Evolutionary conservation across 108 stramenopile genomes (phyloP), one percentile per base, ranked within the genome.

Genomic region (Skeletonema marinoi): DNA sequence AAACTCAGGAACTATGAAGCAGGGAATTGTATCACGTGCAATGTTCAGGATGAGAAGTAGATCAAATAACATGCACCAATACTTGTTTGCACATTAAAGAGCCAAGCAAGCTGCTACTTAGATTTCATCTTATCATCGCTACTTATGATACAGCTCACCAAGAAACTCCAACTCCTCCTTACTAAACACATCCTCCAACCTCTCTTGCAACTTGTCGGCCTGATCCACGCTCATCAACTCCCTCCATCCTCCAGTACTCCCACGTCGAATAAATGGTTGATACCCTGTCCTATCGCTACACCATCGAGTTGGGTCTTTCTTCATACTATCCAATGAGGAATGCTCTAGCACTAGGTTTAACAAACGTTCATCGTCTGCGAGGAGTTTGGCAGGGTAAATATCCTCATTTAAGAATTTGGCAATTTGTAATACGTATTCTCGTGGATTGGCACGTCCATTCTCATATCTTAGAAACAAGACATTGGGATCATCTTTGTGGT

Each of bases 241-340:
- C 16, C 73, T 50, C 84, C 84, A 87, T 38, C 73, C 87, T 11
- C 87, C 87, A 0, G 78, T 70, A 61, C 80, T 85, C 60, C 87
- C 87, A 17, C 78, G 70, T 60, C 87, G 71, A 30, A 87, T 85
- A 65, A 87, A 87, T 8, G 87, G 87, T 35, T 84, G 51, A 60
- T 82, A 78, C 58, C 78, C 83, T 11, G 80, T 68, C 21, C 87
- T 71, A 60, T 84, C 81, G 68, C 87, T 87, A 46, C 84, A 82
- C 81, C 83, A 87, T 67, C 87, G 70, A 6, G 59, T 64, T 11
- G 80, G 87, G 56, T 85, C 60, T 30, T 82, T 60, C 69, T 85
- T 80, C 87, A 87, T 87, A 19, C 72, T 74, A 25, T 78, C 62
- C 38, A 87, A 62, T 3, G 84, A 85, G 1, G 87, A 82, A 68